A percentile compares a stretch with the other conserved stretches of the same genome.
Evolutionary conservation across 1,284 basidiomycete genomes (phyloP).

Genomic region (Ustilago sp.): DNA sequence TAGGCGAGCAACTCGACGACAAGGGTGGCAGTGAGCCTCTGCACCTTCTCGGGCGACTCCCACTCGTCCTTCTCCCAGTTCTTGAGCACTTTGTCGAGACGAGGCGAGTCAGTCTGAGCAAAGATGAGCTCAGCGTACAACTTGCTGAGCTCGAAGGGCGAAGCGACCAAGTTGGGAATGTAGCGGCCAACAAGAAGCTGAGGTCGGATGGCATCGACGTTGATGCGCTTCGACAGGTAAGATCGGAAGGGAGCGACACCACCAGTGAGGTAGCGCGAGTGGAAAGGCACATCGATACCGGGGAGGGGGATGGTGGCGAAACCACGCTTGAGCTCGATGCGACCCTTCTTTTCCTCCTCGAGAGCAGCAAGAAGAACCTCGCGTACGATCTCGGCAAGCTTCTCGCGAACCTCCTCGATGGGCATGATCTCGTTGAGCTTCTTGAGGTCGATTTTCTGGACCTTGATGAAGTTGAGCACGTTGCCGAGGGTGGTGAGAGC

Average conservation of each 20-base stretch:
- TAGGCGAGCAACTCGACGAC: conserved; percentile 96
- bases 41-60: conserved; percentile 83
- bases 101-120: conserved; percentile 76
- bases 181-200: conserved; percentile 79
- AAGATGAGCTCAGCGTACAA: conserved; percentile 89
- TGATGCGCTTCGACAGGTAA: conserved; percentile 98
- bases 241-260: conserved; percentile 94
- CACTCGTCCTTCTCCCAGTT: conserved; percentile 94
- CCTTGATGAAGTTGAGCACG: conserved; percentile 94
- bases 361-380: conserved; percentile 81
- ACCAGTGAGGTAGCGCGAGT: conserved; percentile 93
- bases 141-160: conserved; percentile 89
- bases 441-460: conserved; percentile 94
- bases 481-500: conserved; percentile 94
- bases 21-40: conserved; percentile 92
- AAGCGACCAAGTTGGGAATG: conserved; percentile 95
- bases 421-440: conserved; percentile 86
- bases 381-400: conserved; percentile 89
- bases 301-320: conserved; percentile 77
- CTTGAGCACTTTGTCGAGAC: conserved; percentile 90
- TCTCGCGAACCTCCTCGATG: conserved; percentile 89
- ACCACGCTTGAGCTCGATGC: conserved; percentile 93
- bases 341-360: conserved; percentile 84
- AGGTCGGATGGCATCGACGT: conserved; percentile 78
- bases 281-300: conserved; percentile 99